A percentile compares a stretch with the other conserved stretches of the same genome.
Conservation (phyloP, 495 filamentous ascomycete species). For the Aspergillus leporis region DNA sequence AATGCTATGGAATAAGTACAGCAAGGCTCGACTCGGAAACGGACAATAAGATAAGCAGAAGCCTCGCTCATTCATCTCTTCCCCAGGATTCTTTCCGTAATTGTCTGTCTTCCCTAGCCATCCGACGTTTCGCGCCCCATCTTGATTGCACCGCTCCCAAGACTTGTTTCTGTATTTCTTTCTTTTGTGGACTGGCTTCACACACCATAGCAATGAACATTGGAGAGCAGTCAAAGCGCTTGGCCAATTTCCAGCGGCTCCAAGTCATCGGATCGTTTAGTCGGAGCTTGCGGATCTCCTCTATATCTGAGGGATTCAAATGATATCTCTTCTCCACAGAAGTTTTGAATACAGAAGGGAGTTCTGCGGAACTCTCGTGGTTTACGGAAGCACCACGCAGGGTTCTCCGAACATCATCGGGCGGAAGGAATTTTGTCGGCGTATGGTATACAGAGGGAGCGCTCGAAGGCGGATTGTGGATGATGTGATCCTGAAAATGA, state of each 20-base stretch:
- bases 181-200: conserved; percentile 48
- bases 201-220: conserved; percentile 66
- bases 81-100: conserved; percentile 64
- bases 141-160: conserved; percentile 63
- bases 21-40: background rate
- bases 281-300: conserved; percentile 75
- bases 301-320: conserved; percentile 69
- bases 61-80: conserved; percentile 41
- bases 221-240: conserved; percentile 73
- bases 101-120: conserved; percentile 72
- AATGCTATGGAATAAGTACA: background rate
- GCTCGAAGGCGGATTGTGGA: conserved; percentile 94
- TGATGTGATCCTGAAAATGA: conserved; percentile 61
- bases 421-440: conserved; percentile 85
- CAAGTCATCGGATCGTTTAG: conserved; percentile 65
- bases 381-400: conserved; percentile 40
- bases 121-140: conserved; percentile 71
- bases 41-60: background rate
- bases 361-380: conserved; percentile 26
- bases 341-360: conserved; percentile 58
- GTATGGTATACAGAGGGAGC: conserved; percentile 81
- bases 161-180: conserved; percentile 52
- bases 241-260: conserved; percentile 69
- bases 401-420: conserved; percentile 67
- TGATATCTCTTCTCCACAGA: conserved; percentile 70